Percentiles rank a stretch among this genome's conserved stretches.
phyloP scores from a whole-genome alignment of 768 basidiomycete species.

The Leccinum boreale region DNA sequence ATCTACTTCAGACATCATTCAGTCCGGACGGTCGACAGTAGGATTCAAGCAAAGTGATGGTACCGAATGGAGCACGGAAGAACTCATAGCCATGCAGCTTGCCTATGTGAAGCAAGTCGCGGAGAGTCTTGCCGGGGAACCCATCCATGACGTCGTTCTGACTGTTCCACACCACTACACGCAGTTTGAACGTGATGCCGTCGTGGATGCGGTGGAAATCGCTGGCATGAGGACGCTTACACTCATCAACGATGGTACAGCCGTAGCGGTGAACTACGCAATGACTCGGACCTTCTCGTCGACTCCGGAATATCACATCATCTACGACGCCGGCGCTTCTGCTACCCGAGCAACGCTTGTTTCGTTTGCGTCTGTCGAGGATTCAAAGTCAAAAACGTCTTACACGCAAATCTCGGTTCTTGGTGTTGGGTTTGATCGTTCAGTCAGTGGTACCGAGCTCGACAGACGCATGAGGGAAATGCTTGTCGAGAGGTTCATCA shows the following conservation, averaged over 20 bases:
- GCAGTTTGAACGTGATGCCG: conserved; percentile 87
- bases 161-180: conserved; percentile 90
- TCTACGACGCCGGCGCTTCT: conserved; percentile 93
- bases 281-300: conserved; percentile 87
- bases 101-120: conserved; percentile 88
- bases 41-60: conserved; percentile 58
- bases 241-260: conserved; percentile 89
- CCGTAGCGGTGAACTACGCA: conserved; percentile 96
- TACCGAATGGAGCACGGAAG: conserved; percentile 78
- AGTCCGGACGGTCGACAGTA: conserved; percentile 59
- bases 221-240: conserved; percentile 82
- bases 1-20: conserved; percentile 47
- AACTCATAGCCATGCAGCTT: conserved; percentile 92
- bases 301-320: conserved; percentile 76
- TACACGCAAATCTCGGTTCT: conserved; percentile 73
- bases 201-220: conserved; percentile 89
- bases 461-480: conserved; percentile 82
- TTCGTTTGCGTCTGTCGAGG: conserved; percentile 51
- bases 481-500: conserved; percentile 70
- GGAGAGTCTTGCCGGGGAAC: conserved; percentile 69
- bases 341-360: conserved; percentile 77
- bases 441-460: conserved; percentile 77
- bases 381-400: conserved; percentile 45
- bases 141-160: conserved; percentile 79
- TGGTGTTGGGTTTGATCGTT: conserved; percentile 80